phyloP scores from a whole-genome alignment of 371 early-diverging fungal species.

The Rhizomucor pusillus region DNA sequence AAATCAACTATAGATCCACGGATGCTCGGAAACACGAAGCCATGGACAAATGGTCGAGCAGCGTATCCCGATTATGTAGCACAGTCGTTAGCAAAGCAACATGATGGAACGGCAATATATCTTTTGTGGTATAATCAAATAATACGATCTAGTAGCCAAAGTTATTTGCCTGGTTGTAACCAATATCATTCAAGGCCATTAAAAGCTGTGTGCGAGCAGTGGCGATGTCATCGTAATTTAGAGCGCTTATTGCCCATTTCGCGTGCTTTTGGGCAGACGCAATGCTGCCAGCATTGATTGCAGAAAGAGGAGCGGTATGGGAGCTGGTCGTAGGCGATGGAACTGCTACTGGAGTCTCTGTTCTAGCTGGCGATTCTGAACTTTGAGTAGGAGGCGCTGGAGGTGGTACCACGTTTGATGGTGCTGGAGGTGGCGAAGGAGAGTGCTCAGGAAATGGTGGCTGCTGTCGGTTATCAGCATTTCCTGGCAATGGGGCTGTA shows the following conservation, averaged over 20 bases:
- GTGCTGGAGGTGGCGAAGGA: conserved; percentile 13
- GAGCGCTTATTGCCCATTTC: conserved; percentile 91
- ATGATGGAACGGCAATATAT: not conserved
- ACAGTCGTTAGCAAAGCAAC: conserved; percentile 61
- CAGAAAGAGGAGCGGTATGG: conserved; percentile 4
- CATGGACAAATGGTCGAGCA: conserved; percentile 73
- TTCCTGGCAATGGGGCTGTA: conserved; percentile 36
- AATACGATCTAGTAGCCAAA: conserved; percentile 27
- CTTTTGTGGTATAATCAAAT: not conserved
- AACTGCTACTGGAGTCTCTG: conserved; percentile 16
- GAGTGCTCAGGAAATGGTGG: not conserved
- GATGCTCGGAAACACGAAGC: conserved; percentile 69
- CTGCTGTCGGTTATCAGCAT: not conserved
- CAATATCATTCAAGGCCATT: conserved; percentile 63
- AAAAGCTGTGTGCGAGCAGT: conserved; percentile 84
- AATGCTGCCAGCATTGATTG: conserved; percentile 56
- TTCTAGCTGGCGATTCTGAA: conserved; percentile 17
- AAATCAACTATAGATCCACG: conserved; percentile 45
- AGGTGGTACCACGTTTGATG: conserved; percentile 21
- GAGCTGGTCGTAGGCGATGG: not conserved
- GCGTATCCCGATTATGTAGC: conserved; percentile 59
- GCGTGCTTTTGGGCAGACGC: conserved; percentile 83
- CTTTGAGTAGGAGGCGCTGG: conserved; percentile 18
- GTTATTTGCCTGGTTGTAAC: conserved; percentile 42
- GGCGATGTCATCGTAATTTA: conserved; percentile 90